Conservation (phyloP, 768 basidiomycete species). For the Lyophyllum atratum region DNA sequence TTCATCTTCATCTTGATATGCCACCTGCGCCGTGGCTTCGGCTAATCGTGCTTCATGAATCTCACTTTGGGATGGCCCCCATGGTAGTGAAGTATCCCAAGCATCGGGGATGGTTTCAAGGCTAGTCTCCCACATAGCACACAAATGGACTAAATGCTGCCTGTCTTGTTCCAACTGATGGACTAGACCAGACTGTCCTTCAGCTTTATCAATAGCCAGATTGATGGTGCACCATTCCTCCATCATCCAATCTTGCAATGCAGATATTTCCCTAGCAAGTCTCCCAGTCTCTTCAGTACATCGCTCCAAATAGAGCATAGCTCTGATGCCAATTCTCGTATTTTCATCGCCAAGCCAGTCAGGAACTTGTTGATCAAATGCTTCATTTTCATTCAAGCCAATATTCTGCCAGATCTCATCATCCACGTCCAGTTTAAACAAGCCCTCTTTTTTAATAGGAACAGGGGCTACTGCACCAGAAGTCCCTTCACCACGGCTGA, state of each 20-base stretch:
- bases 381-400: not conserved
- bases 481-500: not conserved
- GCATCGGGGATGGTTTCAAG: not conserved
- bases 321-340: not conserved
- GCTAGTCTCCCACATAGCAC: not conserved
- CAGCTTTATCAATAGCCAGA: not conserved
- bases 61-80: not conserved
- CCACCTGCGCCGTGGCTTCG: too few species aligned
- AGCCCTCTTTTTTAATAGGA: not conserved
- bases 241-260: not conserved
- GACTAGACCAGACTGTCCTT: not conserved
- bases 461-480: not conserved
- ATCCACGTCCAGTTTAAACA: not conserved
- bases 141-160: not conserved
- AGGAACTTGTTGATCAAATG: not conserved
- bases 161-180: not conserved
- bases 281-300: not conserved
- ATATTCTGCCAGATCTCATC: not conserved
- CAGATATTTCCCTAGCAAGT: not conserved
- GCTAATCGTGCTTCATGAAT: too few species aligned
- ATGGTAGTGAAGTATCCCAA: not conserved
- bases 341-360: not conserved
- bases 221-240: not conserved
- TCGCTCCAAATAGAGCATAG: not conserved
- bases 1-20: too few species aligned